Base-by-base conservation (phyloP, 345 rosid species). In the Psidium friedrichsthalianum region DNA sequence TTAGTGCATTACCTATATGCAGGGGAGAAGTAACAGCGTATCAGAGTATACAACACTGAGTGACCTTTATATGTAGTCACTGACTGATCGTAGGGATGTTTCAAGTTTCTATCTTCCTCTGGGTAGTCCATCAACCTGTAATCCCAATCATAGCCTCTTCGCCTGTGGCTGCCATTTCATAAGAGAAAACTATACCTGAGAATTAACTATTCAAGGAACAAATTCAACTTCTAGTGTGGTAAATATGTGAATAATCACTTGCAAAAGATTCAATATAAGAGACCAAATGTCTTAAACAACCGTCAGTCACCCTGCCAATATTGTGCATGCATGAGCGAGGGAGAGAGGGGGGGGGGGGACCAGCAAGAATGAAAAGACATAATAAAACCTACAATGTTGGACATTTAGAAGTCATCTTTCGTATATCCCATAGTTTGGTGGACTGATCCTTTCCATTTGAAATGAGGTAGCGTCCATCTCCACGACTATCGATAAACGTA, bases 371-470 rank as follows among this genome's bases (percentile, higher is more conserved):
- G 80, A 56, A 64, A 49, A 83, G 57, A 69, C 47, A 69, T 69
- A 36, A 69, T 36, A 69, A 64, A 85, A 84, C 90, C 22, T 92
- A 92, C 94, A 54, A 29, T 55, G 83, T 49, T 32, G 88, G 84
- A 69, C 80, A 8, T 78, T 87, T 89, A 22, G 92, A 89, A 59
- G 94, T 85, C 95, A 94, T 92, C 91, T 89, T 94, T 85, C 96
- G 87, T 86, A 94, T 93, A 90, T 94, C 96, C 96, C 96, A 94
- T 81, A 94, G 92, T 89, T 94, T 94, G 44, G 87, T 90, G 25
- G 91, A 90, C 90, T 94, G 96, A 87, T 94, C 96, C 90, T 94
- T 94, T 74, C 95, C 96, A 86, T 94, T 93, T 8, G 96, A 93
- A 88, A 94, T 94, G 47, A 94, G 90, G 83, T 94, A 93, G 24